Evolutionary conservation across 1,139 yeast species (phyloP).

Genomic region (Saccharomycopsis hybrid): DNA sequence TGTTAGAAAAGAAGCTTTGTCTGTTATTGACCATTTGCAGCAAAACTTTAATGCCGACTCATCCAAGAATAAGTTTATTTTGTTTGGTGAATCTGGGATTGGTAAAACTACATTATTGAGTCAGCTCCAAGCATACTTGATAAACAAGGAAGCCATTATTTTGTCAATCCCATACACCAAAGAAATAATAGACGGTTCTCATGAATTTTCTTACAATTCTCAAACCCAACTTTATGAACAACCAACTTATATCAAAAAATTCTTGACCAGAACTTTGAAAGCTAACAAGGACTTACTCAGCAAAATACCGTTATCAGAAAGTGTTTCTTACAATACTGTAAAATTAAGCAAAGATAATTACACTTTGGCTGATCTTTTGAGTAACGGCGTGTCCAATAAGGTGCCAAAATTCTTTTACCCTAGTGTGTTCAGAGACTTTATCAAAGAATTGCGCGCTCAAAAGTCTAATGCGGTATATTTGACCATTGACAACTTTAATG

Average conservation of each 20-base stretch:
- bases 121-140: slow-evolving; percentile 57
- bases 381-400: slow-evolving; percentile 13
- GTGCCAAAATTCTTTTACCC: slow-evolving; percentile 6
- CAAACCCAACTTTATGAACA: slow-evolving; percentile 53
- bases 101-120: slow-evolving; percentile 76
- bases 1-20: slow-evolving; percentile 36
- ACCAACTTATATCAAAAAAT: slow-evolving; percentile 68
- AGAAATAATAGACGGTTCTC: slow-evolving; percentile 61
- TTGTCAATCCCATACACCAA: slow-evolving; percentile 64
- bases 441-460: slow-evolving; percentile 44
- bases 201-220: slow-evolving; percentile 56
- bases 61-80: slow-evolving; percentile 43
- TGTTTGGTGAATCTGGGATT: slow-evolving; percentile 68
- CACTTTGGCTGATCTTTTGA: slow-evolving; percentile 39
- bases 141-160: slow-evolving; percentile 49
- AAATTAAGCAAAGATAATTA: slow-evolving; percentile 38
- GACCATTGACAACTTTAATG: slow-evolving; percentile 72
- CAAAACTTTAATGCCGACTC: slow-evolving; percentile 28
- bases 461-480: slow-evolving; percentile 52
- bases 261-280: slow-evolving; percentile 49
- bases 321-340: slow-evolving; percentile 31
- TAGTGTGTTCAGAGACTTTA: slow-evolving; percentile 43
- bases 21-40: slow-evolving; percentile 29
- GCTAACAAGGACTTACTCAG: slow-evolving; percentile 50
- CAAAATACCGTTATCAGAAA: slow-evolving; percentile 44